Base-by-base conservation (phyloP, 352 stramenopile species). In the Pythium oligandrum region DNA sequence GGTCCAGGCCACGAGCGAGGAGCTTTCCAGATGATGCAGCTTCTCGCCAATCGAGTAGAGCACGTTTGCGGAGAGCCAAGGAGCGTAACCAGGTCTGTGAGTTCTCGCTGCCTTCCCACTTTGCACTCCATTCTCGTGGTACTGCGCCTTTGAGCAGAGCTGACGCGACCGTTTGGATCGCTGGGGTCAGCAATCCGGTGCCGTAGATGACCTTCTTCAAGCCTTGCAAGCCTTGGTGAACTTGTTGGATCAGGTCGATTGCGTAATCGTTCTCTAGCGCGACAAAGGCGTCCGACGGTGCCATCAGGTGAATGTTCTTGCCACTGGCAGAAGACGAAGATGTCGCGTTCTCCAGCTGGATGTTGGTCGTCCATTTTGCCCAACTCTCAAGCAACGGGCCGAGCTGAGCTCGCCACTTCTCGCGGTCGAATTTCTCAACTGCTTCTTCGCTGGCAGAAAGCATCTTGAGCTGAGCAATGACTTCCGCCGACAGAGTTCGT, bases 131-230 rank as follows among this genome's bases (percentile, higher is more conserved):
- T 47, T 92, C 80, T 3, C 33, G 57, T 0, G 89, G 90, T 10
- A 97, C 79, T 4, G 57, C 43, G 8, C 86, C 78, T 7, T 82
- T 72, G 0, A 97, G 68, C 11, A 98, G 68, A 26, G 78, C 73
- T 7, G 74, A 72, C 0, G 81, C 91, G 7, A 93, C 61, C 0
- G 64, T 84, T 54, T 97, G 86, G 48, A 96, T 96, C 30, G 75
- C 76, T 0, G 91, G 89, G 3, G 93, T 98, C 4, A 98, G 71
- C 30, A 98, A 55, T 0, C 84, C 89, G 9, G 85, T 93, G 35
- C 92, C 90, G 63, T 95, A 97, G 40, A 98, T 73, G 1, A 97
- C 86, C 51, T 97, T 93, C 53, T 93, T 95, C 12, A 96, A 50
- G 0, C 72, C 79, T 5, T 78, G 71, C 1, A 98, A 61, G 26